phyloP scores from a whole-genome alignment of 129 eudicot species.

The Glebionis coronaria region DNA sequence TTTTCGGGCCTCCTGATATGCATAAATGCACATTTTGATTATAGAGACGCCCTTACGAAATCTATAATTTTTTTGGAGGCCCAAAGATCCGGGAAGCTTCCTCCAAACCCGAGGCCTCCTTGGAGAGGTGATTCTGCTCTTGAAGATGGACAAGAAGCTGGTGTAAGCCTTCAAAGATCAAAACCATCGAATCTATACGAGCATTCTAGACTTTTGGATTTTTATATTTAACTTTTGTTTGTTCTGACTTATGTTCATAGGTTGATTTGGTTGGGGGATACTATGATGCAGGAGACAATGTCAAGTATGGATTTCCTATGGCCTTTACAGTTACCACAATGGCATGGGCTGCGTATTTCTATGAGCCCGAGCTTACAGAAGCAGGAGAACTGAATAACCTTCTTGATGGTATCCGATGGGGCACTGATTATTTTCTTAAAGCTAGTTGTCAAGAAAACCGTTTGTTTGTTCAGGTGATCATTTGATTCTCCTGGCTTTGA shows the following conservation, averaged over 20 bases:
- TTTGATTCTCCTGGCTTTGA: neutral
- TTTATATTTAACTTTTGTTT: neutral
- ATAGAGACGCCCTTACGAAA: constrained; percentile 62
- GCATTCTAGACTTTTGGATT: neutral
- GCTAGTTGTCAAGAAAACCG: constrained; percentile 38
- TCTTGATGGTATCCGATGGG: constrained; percentile 62
- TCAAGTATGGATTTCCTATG: constrained; percentile 81
- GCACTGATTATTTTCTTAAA: constrained; percentile 78
- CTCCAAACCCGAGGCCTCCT: constrained; percentile 46
- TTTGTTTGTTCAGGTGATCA: constrained; percentile 67
- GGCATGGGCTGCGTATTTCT: constrained; percentile 63
- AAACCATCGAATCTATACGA: neutral
- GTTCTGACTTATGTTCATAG: constrained; percentile 26
- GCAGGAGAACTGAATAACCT: constrained; percentile 58
- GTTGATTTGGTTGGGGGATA: constrained; percentile 92
- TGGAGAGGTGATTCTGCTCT: constrained; percentile 94
- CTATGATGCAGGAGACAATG: constrained; percentile 95
- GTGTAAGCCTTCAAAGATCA: constrained; percentile 28
- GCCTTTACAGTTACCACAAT: constrained; percentile 82
- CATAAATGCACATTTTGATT: constrained; percentile 41
- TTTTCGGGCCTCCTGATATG: constrained; percentile 22
- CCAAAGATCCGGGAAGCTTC: constrained; percentile 90
- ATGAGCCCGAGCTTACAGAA: constrained; percentile 39
- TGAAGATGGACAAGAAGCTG: constrained; percentile 61
- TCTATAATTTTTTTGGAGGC: constrained; percentile 84